These are phyloP conservation scores for Carex kokanica DNA, from an alignment of 176 grass and related monocot genomes.

Conservation along the genomic window DNA sequence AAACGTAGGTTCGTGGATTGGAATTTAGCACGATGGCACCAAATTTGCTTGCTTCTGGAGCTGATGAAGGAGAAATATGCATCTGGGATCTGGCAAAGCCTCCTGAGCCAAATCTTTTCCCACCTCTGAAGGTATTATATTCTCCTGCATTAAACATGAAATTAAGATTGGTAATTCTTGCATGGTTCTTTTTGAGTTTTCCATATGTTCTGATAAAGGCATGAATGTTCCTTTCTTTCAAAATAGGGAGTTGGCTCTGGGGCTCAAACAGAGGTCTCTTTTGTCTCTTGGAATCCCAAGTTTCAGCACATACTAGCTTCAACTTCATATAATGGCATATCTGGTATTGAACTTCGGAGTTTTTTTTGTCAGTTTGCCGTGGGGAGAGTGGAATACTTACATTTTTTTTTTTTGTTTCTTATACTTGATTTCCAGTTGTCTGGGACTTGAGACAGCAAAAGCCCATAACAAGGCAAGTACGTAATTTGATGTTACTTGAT, in stretches of 20 bases:
- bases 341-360: slow-evolving; percentile 39
- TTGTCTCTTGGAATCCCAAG: slow-evolving; percentile 93
- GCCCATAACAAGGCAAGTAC: slow-evolving; percentile 73
- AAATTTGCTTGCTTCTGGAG: slow-evolving; percentile 81
- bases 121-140: slow-evolving; percentile 65
- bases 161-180: slow-evolving; percentile 14
- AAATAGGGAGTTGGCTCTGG: slow-evolving; percentile 80
- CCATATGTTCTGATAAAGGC: slow-evolving; percentile 15
- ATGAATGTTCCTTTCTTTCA: slow-evolving; percentile 27
- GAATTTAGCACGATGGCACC: slow-evolving; percentile 74
- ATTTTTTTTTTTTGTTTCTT: slow-evolving; percentile 16
- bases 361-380: slow-evolving; percentile 19
- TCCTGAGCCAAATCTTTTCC: slow-evolving; percentile 54
- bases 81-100: slow-evolving; percentile 96
- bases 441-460: slow-evolving; percentile 96
- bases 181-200: slow-evolving; percentile 7
- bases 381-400: not conserved
- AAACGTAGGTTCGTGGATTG: slow-evolving; percentile 71
- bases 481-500: slow-evolving; percentile 24
- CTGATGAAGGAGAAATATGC: slow-evolving; percentile 80
- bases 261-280: slow-evolving; percentile 85
- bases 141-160: not conserved
- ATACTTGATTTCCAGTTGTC: slow-evolving; percentile 51
- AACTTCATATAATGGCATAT: slow-evolving; percentile 89
- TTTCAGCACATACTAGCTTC: slow-evolving; percentile 89